phyloP scores from a whole-genome alignment of 306 rosid genomes.

The Vicia villosa region DNA sequence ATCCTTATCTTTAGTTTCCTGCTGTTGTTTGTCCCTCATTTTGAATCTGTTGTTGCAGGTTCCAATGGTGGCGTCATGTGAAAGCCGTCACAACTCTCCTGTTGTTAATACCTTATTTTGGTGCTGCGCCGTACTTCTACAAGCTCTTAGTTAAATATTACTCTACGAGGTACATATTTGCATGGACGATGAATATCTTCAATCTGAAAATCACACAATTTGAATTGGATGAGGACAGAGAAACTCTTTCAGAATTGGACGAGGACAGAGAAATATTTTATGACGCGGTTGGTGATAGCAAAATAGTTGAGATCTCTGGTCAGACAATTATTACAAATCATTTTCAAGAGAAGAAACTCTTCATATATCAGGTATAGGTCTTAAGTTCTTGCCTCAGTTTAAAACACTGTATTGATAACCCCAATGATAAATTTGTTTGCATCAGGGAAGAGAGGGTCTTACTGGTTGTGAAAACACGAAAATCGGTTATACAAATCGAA shows the following conservation, averaged over 20 bases:
- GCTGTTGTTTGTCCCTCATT: slow-evolving; percentile 21
- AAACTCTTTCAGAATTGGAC: neutral
- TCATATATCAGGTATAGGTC: slow-evolving; percentile 40
- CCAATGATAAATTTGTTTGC: slow-evolving; percentile 13
- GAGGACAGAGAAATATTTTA: neutral
- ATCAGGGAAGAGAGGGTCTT: slow-evolving; percentile 44
- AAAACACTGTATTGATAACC: neutral
- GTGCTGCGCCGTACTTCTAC: slow-evolving; percentile 52
- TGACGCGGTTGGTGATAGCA: neutral
- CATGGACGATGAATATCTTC: slow-evolving; percentile 28
- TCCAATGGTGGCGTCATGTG: slow-evolving; percentile 57
- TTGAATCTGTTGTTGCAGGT: slow-evolving; percentile 47
- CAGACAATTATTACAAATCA: slow-evolving; percentile 29
- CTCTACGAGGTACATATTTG: slow-evolving; percentile 28
- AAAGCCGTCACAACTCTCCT: slow-evolving; percentile 55
- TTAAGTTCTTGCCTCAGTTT: slow-evolving; percentile 12
- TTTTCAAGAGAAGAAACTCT: slow-evolving; percentile 35
- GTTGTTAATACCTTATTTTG: slow-evolving; percentile 52
- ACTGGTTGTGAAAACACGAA: slow-evolving; percentile 17
- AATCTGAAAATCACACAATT: slow-evolving; percentile 12
- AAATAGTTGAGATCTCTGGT: slow-evolving; percentile 32
- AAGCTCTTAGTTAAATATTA: slow-evolving; percentile 38
- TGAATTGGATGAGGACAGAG: neutral
- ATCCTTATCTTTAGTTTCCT: slow-evolving; percentile 2
- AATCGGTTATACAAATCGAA: slow-evolving; percentile 26